phyloP scores from a whole-genome alignment of 2,329 filamentous ascomycete genomes.

The Teratosphaeria zuluensis region DNA sequence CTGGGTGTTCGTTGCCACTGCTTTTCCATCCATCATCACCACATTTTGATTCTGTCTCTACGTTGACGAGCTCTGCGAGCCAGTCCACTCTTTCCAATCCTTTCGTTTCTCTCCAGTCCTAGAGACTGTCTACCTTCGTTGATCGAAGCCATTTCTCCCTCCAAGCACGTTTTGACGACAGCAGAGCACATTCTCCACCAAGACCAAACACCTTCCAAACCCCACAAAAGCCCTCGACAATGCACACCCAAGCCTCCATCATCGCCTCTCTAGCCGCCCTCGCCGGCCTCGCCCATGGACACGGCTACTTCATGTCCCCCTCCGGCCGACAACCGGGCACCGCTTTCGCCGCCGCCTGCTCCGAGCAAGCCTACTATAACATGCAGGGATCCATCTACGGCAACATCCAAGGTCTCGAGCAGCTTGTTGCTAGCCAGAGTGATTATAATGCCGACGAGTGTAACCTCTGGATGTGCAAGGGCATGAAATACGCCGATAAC shows the following conservation, averaged over 20 bases:
- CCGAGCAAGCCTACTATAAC: conserved; percentile 45
- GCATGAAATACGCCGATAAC: conserved; percentile 45
- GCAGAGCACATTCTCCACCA: too few relatives aligned
- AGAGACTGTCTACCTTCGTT: not conserved
- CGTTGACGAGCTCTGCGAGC: not conserved
- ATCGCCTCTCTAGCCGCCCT: conserved; percentile 30
- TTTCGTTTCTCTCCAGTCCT: too few relatives aligned
- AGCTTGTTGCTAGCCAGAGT: conserved; percentile 30
- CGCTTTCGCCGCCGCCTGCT: conserved; percentile 44
- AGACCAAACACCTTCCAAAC: too few relatives aligned
- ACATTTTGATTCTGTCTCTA: too few relatives aligned
- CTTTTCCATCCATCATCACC: too few relatives aligned
- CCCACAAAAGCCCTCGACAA: not conserved
- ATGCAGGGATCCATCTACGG: conserved; percentile 45
- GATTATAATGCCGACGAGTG: conserved; percentile 17
- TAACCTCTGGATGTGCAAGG: conserved; percentile 30
- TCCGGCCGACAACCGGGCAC: conserved; percentile 40
- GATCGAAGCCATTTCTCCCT: too few relatives aligned
- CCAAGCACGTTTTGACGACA: too few relatives aligned
- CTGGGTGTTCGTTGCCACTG: too few relatives aligned
- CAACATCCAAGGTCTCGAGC: conserved; percentile 47
- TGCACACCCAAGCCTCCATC: not conserved
- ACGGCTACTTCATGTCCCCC: conserved; percentile 45
- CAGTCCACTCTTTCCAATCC: not conserved
- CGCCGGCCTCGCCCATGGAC: conserved; percentile 33